Conservation (phyloP, 78 protist species). For the Dictyostelium discoideum region DNA sequence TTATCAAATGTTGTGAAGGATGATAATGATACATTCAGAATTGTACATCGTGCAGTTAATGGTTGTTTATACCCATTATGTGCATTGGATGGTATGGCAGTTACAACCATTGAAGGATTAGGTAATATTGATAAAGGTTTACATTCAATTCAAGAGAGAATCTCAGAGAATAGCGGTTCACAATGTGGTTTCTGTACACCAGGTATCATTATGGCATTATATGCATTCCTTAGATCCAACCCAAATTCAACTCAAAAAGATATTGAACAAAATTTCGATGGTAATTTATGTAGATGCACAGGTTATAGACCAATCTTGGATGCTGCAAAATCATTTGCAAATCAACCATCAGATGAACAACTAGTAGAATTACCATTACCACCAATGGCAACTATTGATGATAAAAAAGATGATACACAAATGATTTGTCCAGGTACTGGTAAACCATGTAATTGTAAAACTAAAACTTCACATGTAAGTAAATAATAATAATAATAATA, state of each 20-base stretch:
- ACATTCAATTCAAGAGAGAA: constrained; percentile 74
- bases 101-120: constrained; percentile 95
- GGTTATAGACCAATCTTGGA: constrained; percentile 97
- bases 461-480: constrained; percentile 45
- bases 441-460: constrained; percentile 77
- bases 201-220: constrained; percentile 90
- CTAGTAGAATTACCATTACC: not conserved
- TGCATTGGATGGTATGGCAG: constrained; percentile 81
- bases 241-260: constrained; percentile 46
- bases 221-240: constrained; percentile 45
- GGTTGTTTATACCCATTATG: constrained; percentile 92
- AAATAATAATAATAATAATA: no score
- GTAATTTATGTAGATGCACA: constrained; percentile 98
- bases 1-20: constrained; percentile 43
- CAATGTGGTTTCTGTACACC: constrained; percentile 99
- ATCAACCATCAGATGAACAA: not conserved
- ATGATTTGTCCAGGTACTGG: constrained; percentile 74
- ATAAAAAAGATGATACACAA: not conserved
- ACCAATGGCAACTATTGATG: constrained; percentile 15
- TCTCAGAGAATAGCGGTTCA: constrained; percentile 85
- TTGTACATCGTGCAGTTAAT: constrained; percentile 85
- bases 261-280: constrained; percentile 90
- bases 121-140: constrained; percentile 52
- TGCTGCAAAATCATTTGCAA: constrained; percentile 81
- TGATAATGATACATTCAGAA: not conserved